phyloP scores from a whole-genome alignment of 257 asterid genomes.

The Solanum bukasovii region DNA sequence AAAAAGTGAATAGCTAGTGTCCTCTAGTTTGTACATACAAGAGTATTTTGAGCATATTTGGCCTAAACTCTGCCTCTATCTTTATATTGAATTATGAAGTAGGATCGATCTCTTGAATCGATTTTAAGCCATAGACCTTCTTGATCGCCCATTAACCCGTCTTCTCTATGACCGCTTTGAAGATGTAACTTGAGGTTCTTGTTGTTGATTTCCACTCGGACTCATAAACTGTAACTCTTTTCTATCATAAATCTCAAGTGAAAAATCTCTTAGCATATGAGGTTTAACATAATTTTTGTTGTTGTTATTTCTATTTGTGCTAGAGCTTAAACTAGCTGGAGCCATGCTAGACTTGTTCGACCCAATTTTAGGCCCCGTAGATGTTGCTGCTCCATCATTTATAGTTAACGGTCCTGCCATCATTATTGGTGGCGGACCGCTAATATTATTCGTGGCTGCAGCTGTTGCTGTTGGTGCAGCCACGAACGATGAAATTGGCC shows the following conservation, averaged over 20 bases:
- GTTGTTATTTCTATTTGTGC: not conserved
- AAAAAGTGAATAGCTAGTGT: not conserved
- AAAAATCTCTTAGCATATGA: conserved; percentile 2
- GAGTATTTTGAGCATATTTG: not conserved
- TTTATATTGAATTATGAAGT: not conserved
- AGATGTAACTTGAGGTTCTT: not conserved
- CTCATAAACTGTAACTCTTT: not conserved
- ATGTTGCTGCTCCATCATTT: not conserved
- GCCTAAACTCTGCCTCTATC: not conserved
- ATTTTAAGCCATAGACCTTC: not conserved
- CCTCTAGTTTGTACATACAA: not conserved
- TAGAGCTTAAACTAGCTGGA: not conserved
- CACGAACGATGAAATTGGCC: not conserved
- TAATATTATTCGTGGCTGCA: not conserved
- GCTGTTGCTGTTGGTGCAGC: not conserved
- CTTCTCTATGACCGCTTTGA: not conserved
- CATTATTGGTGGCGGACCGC: not conserved
- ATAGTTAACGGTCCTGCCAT: not conserved
- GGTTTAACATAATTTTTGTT: not conserved
- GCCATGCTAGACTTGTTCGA: not conserved
- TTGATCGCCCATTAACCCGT: not conserved
- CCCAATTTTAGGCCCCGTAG: not conserved
- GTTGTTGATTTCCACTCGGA: not conserved
- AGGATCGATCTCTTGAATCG: not conserved
- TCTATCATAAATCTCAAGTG: not conserved